Conservation (phyloP, 2,329 filamentous ascomycete genomes). For the Trichophyton rubrum region DNA sequence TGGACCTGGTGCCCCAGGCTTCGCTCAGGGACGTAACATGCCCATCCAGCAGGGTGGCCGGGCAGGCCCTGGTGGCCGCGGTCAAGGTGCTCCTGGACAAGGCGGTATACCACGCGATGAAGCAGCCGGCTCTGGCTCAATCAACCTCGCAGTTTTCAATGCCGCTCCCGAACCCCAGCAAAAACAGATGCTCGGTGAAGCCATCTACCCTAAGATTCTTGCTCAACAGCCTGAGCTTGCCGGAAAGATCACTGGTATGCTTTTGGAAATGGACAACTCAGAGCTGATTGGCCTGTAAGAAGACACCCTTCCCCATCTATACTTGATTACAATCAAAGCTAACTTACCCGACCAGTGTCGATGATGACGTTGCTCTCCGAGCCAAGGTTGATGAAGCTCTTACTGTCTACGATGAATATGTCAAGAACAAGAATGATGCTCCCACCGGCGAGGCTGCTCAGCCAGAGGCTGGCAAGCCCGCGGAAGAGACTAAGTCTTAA, state of each 20-base stretch:
- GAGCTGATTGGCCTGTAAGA: slow-evolving; percentile 94
- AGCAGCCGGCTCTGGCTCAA: slow-evolving; percentile 27
- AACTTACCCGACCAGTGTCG: slow-evolving; percentile 47
- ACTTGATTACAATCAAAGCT: background rate
- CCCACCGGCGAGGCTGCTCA: slow-evolving; percentile 32
- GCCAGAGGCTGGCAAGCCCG: slow-evolving; percentile 31
- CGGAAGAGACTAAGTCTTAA: slow-evolving; percentile 24
- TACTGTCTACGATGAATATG: slow-evolving; percentile 94
- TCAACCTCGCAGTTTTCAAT: slow-evolving; percentile 42
- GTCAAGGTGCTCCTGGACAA: slow-evolving; percentile 30
- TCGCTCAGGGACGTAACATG: slow-evolving; percentile 31
- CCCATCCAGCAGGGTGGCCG: slow-evolving; percentile 28
- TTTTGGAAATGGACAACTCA: slow-evolving; percentile 95
- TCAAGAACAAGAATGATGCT: slow-evolving; percentile 62
- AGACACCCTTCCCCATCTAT: background rate
- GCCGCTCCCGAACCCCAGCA: slow-evolving; percentile 58
- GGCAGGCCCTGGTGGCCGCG: slow-evolving; percentile 25
- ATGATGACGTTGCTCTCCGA: slow-evolving; percentile 77
- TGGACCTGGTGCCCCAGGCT: slow-evolving; percentile 33
- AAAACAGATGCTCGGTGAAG: slow-evolving; percentile 97
- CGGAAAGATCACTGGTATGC: slow-evolving; percentile 99
- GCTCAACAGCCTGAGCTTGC: slow-evolving; percentile 87
- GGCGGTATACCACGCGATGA: slow-evolving; percentile 27
- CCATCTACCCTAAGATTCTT: slow-evolving; percentile 97
- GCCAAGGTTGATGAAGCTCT: slow-evolving; percentile 97